Base-by-base conservation (phyloP, 306 rosid genomes). In the Cicer yamashitae region DNA sequence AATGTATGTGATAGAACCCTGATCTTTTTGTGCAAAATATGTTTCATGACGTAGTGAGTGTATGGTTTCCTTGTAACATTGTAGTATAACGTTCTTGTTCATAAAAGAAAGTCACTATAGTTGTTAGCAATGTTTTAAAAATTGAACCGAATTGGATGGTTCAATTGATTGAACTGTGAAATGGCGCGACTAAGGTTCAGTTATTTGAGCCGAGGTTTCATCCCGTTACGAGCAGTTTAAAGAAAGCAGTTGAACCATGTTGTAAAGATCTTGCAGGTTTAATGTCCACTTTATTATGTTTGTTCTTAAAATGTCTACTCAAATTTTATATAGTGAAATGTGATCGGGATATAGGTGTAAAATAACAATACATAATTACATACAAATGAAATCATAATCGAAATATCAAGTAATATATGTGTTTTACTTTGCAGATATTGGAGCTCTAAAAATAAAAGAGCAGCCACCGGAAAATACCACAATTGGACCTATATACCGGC, bases 401-500 rank as follows among this genome's bases (percentile, higher is more conserved):
- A 56, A 56, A 20, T 22, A 57, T 22, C 62, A 22, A 56, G 38
- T 20, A 3, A 3, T 20, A 10, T 20, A 56, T 17, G 30, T 7
- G 66, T 34, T 60, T 60, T 34, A 12, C 66, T 20, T 39, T 38
- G 11, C 7, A 78, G 82, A 70, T 3, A 10, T 22, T 22, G 77
- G 47, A 50, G 1, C 46, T n/a, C 11, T 22, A 7, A 70, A 7
- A 3, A 22, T 54, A 20, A 12, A 72, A 25, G 82, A 61, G 7
- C 10, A 41, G 60, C 59, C 10, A 39, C 47, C 10, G 14, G 73
- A 48, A 4, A 79, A 17, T 8, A 45, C 45, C 10, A 1, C 54
- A 2, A 88, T 85, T 0, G 1, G 50, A 1, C 91, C 90, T 0
- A 52, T 85, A 4, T 82, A 1, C 54, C 86, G 96, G 70, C 96